These are phyloP conservation scores for Endocalyx cinctus DNA, from an alignment of 2,329 filamentous ascomycete species.

Conservation along the genomic window DNA sequence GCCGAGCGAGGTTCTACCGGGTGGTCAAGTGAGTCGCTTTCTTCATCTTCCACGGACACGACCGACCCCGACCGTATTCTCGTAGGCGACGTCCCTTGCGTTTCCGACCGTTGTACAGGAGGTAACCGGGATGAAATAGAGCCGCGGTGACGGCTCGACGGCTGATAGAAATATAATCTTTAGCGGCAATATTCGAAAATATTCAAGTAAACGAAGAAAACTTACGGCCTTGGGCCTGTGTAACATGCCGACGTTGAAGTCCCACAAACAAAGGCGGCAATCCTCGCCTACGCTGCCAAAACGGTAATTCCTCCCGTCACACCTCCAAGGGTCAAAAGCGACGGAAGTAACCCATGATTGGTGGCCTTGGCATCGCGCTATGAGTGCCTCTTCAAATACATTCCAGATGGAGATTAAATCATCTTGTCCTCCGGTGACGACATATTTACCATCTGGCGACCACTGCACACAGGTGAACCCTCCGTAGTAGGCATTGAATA, in stretches of 20 bases:
- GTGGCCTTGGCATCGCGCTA: conserved; percentile 91
- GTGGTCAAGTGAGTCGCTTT: conserved; percentile 63
- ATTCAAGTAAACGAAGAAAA: conserved; percentile 22
- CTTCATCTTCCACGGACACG: conserved; percentile 48
- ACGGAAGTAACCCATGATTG: conserved; percentile 93
- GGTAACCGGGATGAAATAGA: conserved; percentile 49
- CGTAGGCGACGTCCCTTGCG: conserved; percentile 51
- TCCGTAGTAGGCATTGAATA: conserved; percentile 90
- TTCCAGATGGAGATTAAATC: conserved; percentile 97
- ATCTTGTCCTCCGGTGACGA: conserved; percentile 92
- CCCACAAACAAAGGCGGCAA: conserved; percentile 85
- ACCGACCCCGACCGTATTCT: conserved; percentile 69
- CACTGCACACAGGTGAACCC: conserved; percentile 91
- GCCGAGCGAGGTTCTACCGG: conserved; percentile 78
- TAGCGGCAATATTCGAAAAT: conserved; percentile 3
- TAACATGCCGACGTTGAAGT: conserved; percentile 96
- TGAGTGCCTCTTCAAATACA: conserved; percentile 73
- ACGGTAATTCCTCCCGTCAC: conserved; percentile 90
- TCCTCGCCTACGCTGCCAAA: conserved; percentile 97
- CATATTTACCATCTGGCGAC: conserved; percentile 95
- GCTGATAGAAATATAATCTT: conserved; percentile 34
- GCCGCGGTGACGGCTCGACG: conserved; percentile 51
- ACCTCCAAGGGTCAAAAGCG: conserved; percentile 94
- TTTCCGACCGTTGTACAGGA: conserved; percentile 53
- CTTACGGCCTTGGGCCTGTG: conserved; percentile 80